Evolutionary conservation across 208 protist species (phyloP).

Genomic region (Acanthamoeba castellanii): DNA sequence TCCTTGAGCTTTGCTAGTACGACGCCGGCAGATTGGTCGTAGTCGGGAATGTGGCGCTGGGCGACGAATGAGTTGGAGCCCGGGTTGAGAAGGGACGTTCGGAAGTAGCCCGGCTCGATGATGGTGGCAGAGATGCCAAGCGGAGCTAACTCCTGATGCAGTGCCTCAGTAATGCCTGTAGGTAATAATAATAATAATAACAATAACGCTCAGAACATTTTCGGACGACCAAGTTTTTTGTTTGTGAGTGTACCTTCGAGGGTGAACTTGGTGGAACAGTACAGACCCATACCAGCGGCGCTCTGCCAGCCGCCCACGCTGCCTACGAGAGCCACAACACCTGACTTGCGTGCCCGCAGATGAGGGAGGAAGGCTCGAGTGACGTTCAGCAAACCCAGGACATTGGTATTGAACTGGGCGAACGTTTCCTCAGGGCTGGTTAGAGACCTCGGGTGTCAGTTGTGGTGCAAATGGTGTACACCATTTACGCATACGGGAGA

Average conservation of each 20-base stretch:
- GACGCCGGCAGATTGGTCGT: neutral
- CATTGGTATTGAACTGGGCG: slow-evolving; percentile 58
- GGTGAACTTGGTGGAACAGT: slow-evolving; percentile 72
- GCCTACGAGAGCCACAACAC: slow-evolving; percentile 38
- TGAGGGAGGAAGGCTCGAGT: slow-evolving; percentile 70
- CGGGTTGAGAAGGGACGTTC: neutral
- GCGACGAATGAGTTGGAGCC: neutral
- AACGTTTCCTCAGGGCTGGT: neutral
- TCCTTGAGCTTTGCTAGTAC: neutral
- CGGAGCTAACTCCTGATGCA: slow-evolving; percentile 29
- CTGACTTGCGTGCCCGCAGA: slow-evolving; percentile 16
- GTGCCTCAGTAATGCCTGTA: slow-evolving; percentile 37
- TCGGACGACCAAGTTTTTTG: too few relatives aligned
- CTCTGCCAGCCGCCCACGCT: neutral
- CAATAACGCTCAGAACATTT: too few relatives aligned
- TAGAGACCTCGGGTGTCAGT: too few relatives aligned
- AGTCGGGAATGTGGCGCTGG: slow-evolving; percentile 15
- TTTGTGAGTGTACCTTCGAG: too few relatives aligned
- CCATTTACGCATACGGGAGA: too few relatives aligned
- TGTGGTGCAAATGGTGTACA: too few relatives aligned
- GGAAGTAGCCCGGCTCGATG: slow-evolving; percentile 73
- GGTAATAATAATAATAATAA: too few relatives aligned
- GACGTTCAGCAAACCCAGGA: slow-evolving; percentile 54
- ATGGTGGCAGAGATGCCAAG: slow-evolving; percentile 61
- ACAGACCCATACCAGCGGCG: neutral